phyloP scores from a whole-genome alignment of 2,329 filamentous ascomycete species.

The Diaporthe helianthi region DNA sequence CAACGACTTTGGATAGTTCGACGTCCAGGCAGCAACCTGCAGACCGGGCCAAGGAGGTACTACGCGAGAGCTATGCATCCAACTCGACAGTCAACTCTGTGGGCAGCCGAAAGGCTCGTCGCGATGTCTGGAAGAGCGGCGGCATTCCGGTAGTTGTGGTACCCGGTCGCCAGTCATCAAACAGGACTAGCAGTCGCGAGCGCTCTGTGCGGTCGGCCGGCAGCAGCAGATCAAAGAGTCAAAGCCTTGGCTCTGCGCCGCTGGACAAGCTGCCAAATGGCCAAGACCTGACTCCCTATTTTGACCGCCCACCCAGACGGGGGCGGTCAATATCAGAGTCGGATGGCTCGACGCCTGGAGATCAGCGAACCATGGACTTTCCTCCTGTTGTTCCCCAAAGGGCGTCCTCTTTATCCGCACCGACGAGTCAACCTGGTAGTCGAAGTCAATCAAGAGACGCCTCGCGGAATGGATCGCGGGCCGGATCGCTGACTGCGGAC shows the following conservation, averaged over 20 bases:
- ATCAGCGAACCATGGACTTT: conserved; percentile 66
- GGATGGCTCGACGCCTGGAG: conserved; percentile 51
- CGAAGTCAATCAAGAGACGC: conserved; percentile 18
- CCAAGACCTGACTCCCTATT: conserved; percentile 51
- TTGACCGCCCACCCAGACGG: conserved; percentile 51
- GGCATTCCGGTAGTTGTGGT: conserved; percentile 69
- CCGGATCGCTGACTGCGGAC: conserved; percentile 63
- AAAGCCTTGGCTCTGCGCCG: conserved; percentile 58
- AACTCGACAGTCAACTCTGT: conserved; percentile 56
- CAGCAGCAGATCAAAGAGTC: conserved; percentile 62
- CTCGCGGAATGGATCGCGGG: conserved; percentile 54
- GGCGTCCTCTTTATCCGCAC: conserved; percentile 67
- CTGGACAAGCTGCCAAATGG: conserved; percentile 50
- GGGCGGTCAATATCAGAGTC: conserved; percentile 55
- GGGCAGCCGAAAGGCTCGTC: conserved; percentile 61
- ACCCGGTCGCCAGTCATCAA: conserved; percentile 63
- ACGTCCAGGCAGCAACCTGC: conserved; percentile 32
- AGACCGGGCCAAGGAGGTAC: conserved; percentile 41
- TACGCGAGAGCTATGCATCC: conserved; percentile 56
- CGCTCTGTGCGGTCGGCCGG: conserved; percentile 68
- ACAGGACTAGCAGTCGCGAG: conserved; percentile 54
- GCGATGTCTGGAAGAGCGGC: conserved; percentile 65
- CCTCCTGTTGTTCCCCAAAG: conserved; percentile 64
- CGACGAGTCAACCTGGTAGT: conserved; percentile 56
- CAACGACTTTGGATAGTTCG: conserved; percentile 42